Evolutionary conservation across 1,139 yeast species (phyloP).

Genomic region (Geotrichum aggregatum): DNA sequence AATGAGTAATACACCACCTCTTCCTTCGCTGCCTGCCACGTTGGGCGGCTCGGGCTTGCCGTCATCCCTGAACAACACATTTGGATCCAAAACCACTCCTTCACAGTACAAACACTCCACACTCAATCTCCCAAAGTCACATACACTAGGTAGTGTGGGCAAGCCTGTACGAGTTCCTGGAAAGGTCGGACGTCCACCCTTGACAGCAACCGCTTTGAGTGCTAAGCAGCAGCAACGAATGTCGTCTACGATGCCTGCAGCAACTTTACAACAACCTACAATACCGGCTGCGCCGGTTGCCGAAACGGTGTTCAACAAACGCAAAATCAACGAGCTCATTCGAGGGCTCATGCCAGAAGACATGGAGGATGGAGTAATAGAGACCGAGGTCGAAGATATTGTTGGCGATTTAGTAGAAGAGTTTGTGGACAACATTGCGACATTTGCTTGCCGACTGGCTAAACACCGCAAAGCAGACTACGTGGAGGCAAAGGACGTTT

Average conservation of each 20-base stretch:
- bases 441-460: constrained; percentile 90
- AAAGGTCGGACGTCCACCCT: constrained; percentile 21
- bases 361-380: constrained; percentile 50
- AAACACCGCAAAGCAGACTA: constrained; percentile 90
- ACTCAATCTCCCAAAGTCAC: constrained; percentile 2
- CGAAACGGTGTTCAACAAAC: constrained; percentile 80
- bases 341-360: constrained; percentile 83
- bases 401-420: constrained; percentile 92
- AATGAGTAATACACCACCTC: neutral
- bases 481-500: constrained; percentile 83
- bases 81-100: neutral
- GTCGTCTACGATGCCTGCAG: constrained; percentile 1
- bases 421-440: constrained; percentile 84
- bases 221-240: constrained; percentile 11
- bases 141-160: neutral
- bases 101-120: constrained; percentile 3
- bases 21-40: neutral
- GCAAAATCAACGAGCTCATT: constrained; percentile 82
- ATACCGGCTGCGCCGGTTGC: constrained; percentile 39
- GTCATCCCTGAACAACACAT: neutral
- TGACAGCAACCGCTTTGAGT: constrained; percentile 10
- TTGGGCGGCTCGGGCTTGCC: neutral
- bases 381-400: constrained; percentile 95
- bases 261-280: neutral
- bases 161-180: constrained; percentile 19